Percentiles rank a stretch among this genome's conserved stretches.
phyloP scores from a whole-genome alignment of 1,284 basidiomycete genomes.

The Microbotryomycetes sp. region DNA sequence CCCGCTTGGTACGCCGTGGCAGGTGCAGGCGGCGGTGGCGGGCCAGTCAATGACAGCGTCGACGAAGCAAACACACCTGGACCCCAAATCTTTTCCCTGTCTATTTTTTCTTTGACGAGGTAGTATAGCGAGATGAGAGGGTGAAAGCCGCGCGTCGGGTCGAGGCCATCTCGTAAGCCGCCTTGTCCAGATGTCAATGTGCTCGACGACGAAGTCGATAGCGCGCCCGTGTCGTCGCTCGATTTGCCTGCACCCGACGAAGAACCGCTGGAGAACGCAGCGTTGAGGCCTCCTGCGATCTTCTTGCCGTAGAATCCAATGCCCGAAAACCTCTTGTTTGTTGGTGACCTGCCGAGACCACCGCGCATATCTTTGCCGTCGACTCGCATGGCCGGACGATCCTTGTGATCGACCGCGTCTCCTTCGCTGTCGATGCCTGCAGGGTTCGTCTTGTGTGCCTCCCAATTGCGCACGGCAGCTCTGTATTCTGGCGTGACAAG shows the following conservation, averaged over 20 bases:
- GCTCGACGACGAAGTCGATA: not conserved
- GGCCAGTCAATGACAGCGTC: slow-evolving; percentile 53
- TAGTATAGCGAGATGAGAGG: slow-evolving; percentile 95
- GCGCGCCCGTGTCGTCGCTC: slow-evolving; percentile 13
- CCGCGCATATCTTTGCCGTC: slow-evolving; percentile 26
- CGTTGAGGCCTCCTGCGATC: slow-evolving; percentile 45
- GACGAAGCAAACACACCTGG: slow-evolving; percentile 90
- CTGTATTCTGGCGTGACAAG: slow-evolving; percentile 72
- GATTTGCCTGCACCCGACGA: not conserved
- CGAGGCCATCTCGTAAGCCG: slow-evolving; percentile 45
- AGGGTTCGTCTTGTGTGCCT: slow-evolving; percentile 13
- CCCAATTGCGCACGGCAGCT: slow-evolving; percentile 45
- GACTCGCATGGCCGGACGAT: slow-evolving; percentile 23
- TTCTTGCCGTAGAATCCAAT: slow-evolving; percentile 93
- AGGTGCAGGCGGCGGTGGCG: slow-evolving; percentile 34
- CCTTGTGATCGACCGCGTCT: slow-evolving; percentile 7
- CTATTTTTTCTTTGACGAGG: slow-evolving; percentile 88
- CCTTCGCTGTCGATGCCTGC: slow-evolving; percentile 22
- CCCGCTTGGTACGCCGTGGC: slow-evolving; percentile 31
- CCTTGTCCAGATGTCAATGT: slow-evolving; percentile 7
- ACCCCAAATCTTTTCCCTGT: slow-evolving; percentile 86
- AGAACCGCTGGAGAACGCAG: slow-evolving; percentile 28
- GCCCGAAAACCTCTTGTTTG: slow-evolving; percentile 63
- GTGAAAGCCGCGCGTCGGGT: slow-evolving; percentile 89
- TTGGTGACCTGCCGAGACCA: slow-evolving; percentile 30